phyloP scores from a whole-genome alignment of 1,284 basidiomycete genomes.

The Ustilago tritici region DNA sequence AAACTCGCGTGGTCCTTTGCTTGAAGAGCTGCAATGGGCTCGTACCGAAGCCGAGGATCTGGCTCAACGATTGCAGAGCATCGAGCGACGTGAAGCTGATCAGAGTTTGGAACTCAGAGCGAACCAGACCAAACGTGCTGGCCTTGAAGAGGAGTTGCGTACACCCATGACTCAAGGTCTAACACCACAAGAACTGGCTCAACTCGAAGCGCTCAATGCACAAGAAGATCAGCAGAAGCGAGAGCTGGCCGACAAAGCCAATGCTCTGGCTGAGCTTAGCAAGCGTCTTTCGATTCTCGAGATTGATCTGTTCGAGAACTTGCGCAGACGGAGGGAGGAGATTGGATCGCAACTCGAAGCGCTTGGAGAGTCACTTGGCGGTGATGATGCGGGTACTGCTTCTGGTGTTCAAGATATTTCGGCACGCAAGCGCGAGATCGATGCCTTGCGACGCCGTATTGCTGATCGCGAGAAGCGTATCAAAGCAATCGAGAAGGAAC shows the following conservation, averaged over 20 bases:
- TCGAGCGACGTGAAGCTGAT: slow-evolving; percentile 80
- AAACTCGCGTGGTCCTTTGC: slow-evolving; percentile 78
- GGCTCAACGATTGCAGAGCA: slow-evolving; percentile 75
- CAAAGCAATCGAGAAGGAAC: slow-evolving; percentile 70
- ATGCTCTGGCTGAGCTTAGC: slow-evolving; percentile 81
- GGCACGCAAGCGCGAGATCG: slow-evolving; percentile 72
- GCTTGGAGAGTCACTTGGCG: slow-evolving; percentile 75
- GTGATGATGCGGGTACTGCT: slow-evolving; percentile 78
- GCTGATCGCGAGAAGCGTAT: slow-evolving; percentile 35
- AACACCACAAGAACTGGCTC: slow-evolving; percentile 78
- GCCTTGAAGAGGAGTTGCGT: slow-evolving; percentile 79
- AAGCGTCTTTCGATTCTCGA: slow-evolving; percentile 84
- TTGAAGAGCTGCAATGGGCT: slow-evolving; percentile 77
- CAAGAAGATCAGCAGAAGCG: slow-evolving; percentile 82
- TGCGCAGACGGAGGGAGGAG: slow-evolving; percentile 83
- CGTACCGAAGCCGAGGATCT: slow-evolving; percentile 80
- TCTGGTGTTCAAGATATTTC: slow-evolving; percentile 78
- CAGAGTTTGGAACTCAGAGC: slow-evolving; percentile 78
- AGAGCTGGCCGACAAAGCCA: slow-evolving; percentile 78
- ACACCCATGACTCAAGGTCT: slow-evolving; percentile 82
- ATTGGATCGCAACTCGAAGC: slow-evolving; percentile 81
- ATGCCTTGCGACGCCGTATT: slow-evolving; percentile 73
- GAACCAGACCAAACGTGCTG: slow-evolving; percentile 75
- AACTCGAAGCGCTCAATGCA: slow-evolving; percentile 79
- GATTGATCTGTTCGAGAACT: slow-evolving; percentile 91